A percentile compares a stretch with the other conserved stretches of the same genome.
Conservation (phyloP, 768 basidiomycete genomes). For the Phaeolepiota aurea region DNA sequence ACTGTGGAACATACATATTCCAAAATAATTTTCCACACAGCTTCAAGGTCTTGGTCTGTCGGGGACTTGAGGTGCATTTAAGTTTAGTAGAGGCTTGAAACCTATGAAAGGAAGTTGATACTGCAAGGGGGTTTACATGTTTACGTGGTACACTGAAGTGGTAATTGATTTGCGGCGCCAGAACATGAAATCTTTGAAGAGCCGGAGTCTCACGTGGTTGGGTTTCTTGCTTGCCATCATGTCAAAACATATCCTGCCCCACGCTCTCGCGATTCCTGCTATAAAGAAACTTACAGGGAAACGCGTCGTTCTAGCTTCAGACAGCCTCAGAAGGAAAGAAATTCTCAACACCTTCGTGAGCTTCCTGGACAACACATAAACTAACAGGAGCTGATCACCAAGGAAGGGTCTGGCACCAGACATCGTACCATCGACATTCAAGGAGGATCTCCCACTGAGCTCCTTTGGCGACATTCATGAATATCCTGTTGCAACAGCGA, state of each 20-base stretch:
- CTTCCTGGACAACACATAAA: conserved; percentile 10
- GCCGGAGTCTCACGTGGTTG: too few relatives aligned
- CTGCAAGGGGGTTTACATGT: too few relatives aligned
- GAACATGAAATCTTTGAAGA: too few relatives aligned
- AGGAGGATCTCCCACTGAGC: conserved; percentile 62
- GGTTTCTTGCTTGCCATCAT: too few relatives aligned
- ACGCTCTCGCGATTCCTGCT: conserved; percentile 54
- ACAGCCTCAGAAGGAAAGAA: conserved; percentile 77
- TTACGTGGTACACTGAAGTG: too few relatives aligned
- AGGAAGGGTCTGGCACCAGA: conserved; percentile 31
- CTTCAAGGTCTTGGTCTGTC: too few relatives aligned
- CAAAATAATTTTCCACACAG: too few relatives aligned
- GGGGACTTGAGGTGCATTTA: too few relatives aligned
- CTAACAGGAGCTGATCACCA: not conserved
- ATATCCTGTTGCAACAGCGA: conserved; percentile 30
- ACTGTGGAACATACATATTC: too few relatives aligned
- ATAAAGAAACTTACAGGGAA: conserved; percentile 66
- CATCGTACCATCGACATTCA: conserved; percentile 47
- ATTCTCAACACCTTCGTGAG: conserved; percentile 74
- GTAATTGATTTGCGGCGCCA: too few relatives aligned
- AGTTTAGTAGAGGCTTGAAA: too few relatives aligned
- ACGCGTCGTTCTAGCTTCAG: conserved; percentile 79
- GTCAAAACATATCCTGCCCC: conserved; percentile 45
- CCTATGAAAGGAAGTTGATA: too few relatives aligned
- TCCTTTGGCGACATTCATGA: conserved; percentile 54